A percentile compares a stretch with the other conserved stretches of the same genome.
Evolutionary conservation across 2,329 filamentous ascomycete species (phyloP).

Genomic region (Leptoxyphium fumago): DNA sequence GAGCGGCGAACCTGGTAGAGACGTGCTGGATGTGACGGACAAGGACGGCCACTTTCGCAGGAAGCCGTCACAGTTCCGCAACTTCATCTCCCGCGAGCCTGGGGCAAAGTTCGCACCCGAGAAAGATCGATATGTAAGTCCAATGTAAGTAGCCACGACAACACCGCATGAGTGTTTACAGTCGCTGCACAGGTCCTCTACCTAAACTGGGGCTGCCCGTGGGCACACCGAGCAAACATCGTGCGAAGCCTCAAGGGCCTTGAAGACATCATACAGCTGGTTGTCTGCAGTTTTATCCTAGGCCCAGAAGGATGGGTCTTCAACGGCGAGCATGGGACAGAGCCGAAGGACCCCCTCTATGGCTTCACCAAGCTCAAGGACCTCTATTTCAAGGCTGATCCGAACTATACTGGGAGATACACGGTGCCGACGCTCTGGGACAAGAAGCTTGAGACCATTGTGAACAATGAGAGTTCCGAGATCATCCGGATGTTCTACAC

Average conservation of each 20-base stretch:
- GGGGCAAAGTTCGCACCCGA: conserved; percentile 42
- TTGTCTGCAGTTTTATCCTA: conserved; percentile 28
- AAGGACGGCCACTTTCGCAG: conserved; percentile 39
- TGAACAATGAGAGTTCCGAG: conserved; percentile 81
- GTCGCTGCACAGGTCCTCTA: conserved; percentile 30
- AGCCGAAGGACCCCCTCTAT: conserved; percentile 45
- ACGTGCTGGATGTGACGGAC: conserved; percentile 13
- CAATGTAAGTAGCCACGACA: not conserved
- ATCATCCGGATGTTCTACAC: conserved; percentile 79
- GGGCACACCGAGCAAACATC: conserved; percentile 41
- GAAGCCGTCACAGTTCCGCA: conserved; percentile 40
- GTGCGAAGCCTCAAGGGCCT: conserved; percentile 36
- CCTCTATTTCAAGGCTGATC: conserved; percentile 57
- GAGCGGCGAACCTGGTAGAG: not conserved
- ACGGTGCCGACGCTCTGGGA: conserved; percentile 70
- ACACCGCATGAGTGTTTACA: too few relatives aligned
- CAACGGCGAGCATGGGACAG: conserved; percentile 40
- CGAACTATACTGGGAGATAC: conserved; percentile 56
- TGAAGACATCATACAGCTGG: conserved; percentile 33
- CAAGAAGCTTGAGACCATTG: conserved; percentile 51
- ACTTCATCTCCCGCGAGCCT: conserved; percentile 38
- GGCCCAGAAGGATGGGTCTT: conserved; percentile 55
- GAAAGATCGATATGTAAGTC: conserved; percentile 39
- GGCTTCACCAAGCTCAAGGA: conserved; percentile 55
- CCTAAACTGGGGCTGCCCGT: conserved; percentile 46